A percentile compares a stretch with the other conserved stretches of the same genome.
These are phyloP conservation scores for Candida smagusa DNA, from an alignment of 1,139 yeast genomes.

Conservation along the genomic window DNA sequence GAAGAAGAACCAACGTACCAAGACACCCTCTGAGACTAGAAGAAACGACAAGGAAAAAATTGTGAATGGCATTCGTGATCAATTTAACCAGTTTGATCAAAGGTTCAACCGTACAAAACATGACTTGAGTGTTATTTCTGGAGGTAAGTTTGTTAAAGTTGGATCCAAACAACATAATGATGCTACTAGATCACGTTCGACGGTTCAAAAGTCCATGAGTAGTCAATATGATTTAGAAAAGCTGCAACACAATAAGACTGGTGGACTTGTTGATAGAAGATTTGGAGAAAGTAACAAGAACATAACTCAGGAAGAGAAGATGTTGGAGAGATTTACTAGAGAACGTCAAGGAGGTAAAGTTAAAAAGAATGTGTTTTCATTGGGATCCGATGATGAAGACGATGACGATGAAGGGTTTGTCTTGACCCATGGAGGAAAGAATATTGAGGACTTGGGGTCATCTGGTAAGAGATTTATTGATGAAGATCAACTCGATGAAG, in stretches of 20 bases:
- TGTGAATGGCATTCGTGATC: slow-evolving; percentile 63
- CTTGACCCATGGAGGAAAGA: slow-evolving; percentile 80
- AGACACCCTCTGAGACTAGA: slow-evolving; percentile 64
- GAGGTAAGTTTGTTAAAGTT: slow-evolving; percentile 53
- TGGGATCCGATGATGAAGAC: slow-evolving; percentile 66
- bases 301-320: slow-evolving; percentile 82
- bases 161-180: slow-evolving; percentile 50
- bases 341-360: slow-evolving; percentile 66
- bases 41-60: slow-evolving; percentile 61
- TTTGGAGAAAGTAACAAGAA: slow-evolving; percentile 83
- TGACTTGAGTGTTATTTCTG: slow-evolving; percentile 54
- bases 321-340: slow-evolving; percentile 90
- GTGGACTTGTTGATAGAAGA: slow-evolving; percentile 80
- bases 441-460: slow-evolving; percentile 38
- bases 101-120: slow-evolving; percentile 69
- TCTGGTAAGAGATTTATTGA: slow-evolving; percentile 26
- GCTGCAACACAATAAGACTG: slow-evolving; percentile 62
- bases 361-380: slow-evolving; percentile 58
- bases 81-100: slow-evolving; percentile 87
- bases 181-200: slow-evolving; percentile 55
- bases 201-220: slow-evolving; percentile 71
- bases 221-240: slow-evolving; percentile 65
- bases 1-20: slow-evolving; percentile 50
- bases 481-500: slow-evolving; percentile 32
- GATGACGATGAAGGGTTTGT: slow-evolving; percentile 40